These are phyloP conservation scores for Umbelopsis ramanniana DNA, from an alignment of 192 early-diverging fungal species.

Conservation along the genomic window DNA sequence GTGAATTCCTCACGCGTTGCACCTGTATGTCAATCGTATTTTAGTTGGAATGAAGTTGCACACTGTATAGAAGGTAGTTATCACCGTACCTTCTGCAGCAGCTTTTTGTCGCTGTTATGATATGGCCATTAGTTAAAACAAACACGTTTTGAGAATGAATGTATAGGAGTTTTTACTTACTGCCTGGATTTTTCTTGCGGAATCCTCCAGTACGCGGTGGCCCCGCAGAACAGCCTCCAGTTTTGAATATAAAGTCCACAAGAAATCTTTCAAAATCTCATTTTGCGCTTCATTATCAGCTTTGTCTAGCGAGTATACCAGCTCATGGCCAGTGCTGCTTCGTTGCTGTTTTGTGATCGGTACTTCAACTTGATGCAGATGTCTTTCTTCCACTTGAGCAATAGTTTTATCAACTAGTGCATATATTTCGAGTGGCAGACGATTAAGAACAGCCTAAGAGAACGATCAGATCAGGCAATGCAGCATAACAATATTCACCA, in stretches of 20 bases:
- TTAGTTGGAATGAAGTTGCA: background rate
- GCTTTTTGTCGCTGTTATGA: constrained; percentile 10
- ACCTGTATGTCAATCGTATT: background rate
- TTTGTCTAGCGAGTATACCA: constrained; percentile 55
- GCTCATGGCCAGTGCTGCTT: background rate
- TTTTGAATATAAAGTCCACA: constrained; percentile 78
- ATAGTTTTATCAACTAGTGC: constrained; percentile 75
- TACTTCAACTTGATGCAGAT: background rate
- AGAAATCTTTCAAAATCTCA: constrained; percentile 75
- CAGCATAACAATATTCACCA: background rate
- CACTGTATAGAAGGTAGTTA: no score
- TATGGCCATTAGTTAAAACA: background rate
- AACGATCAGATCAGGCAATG: constrained; percentile 38
- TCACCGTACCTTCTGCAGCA: background rate
- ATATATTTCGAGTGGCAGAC: constrained; percentile 70
- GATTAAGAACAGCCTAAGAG: constrained; percentile 68
- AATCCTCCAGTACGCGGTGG: constrained; percentile 70
- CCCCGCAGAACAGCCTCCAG: constrained; percentile 76
- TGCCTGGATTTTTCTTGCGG: constrained; percentile 56
- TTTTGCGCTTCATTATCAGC: constrained; percentile 60
- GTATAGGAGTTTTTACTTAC: constrained; percentile 25
- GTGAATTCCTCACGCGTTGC: constrained; percentile 23
- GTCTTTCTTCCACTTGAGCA: constrained; percentile 68
- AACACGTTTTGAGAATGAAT: background rate
- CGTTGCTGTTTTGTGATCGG: background rate